Conservation (phyloP, 2,329 filamentous ascomycete genomes). For the Mariannaea sp. region DNA sequence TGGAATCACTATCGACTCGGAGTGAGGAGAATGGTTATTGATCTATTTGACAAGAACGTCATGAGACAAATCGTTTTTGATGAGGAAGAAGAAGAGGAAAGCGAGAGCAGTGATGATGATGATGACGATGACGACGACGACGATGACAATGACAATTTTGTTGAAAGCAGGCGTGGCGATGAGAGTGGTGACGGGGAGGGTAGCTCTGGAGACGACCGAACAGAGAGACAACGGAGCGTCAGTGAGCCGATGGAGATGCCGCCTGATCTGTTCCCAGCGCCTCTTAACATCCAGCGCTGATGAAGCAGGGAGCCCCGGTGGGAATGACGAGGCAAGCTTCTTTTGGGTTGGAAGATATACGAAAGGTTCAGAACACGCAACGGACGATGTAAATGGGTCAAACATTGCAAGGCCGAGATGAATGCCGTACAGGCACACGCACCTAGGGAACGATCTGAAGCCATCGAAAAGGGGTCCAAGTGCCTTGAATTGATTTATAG, state of each 20-base stretch:
- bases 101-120: constrained; percentile 66
- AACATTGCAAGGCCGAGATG: not conserved
- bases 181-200: constrained; percentile 52
- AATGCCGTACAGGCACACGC: constrained; percentile 4
- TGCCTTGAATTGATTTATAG: constrained; percentile 7
- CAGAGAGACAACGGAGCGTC: constrained; percentile 62
- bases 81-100: constrained; percentile 56
- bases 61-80: constrained; percentile 83
- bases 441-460: constrained; percentile 4
- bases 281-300: constrained; percentile 41
- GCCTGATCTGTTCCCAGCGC: constrained; percentile 42
- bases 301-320: not conserved
- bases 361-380: too few species aligned
- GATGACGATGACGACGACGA: too few species aligned
- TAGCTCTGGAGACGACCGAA: constrained; percentile 58
- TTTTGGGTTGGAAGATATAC: too few species aligned
- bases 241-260: constrained; percentile 48
- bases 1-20: constrained; percentile 87
- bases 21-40: constrained; percentile 87
- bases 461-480: not conserved
- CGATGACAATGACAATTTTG: too few species aligned
- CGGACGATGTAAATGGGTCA: too few species aligned
- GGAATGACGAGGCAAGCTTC: not conserved
- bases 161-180: constrained; percentile 43
- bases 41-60: constrained; percentile 91